A percentile compares a stretch with the other conserved stretches of the same genome.
phyloP scores from a whole-genome alignment of 2,329 filamentous ascomycete species.

The Cladosporium velox region DNA sequence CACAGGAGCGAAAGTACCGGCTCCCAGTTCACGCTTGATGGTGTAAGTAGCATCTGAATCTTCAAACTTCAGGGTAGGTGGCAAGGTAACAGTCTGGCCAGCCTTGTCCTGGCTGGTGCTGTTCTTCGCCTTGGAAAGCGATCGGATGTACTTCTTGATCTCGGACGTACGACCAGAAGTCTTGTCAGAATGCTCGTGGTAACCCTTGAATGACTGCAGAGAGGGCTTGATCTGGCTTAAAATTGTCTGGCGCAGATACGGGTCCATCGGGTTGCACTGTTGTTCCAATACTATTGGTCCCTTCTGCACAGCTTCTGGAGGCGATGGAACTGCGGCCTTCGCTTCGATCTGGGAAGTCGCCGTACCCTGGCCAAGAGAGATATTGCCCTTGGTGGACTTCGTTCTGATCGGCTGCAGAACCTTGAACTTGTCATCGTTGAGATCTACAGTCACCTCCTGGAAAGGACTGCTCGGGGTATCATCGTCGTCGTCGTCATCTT shows the following conservation, averaged over 20 bases:
- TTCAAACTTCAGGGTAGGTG: slow-evolving; percentile 68
- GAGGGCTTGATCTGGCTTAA: slow-evolving; percentile 72
- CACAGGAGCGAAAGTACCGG: slow-evolving; percentile 92
- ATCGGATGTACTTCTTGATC: slow-evolving; percentile 79
- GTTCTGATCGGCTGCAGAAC: slow-evolving; percentile 55
- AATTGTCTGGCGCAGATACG: slow-evolving; percentile 72
- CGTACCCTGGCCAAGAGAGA: slow-evolving; percentile 36
- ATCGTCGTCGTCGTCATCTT: slow-evolving; percentile 45
- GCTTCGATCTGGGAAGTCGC: slow-evolving; percentile 37
- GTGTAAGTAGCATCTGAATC: slow-evolving; percentile 69
- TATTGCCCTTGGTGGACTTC: slow-evolving; percentile 49
- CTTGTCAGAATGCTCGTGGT: slow-evolving; percentile 69
- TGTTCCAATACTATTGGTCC: slow-evolving; percentile 77
- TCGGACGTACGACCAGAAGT: slow-evolving; percentile 69
- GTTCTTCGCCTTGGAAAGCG: slow-evolving; percentile 58
- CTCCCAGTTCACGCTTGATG: slow-evolving; percentile 81
- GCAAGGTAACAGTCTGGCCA: slow-evolving; percentile 57
- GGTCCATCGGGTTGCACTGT: slow-evolving; percentile 88
- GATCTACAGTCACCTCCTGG: slow-evolving; percentile 61
- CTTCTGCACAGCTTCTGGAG: slow-evolving; percentile 53
- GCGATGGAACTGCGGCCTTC: slow-evolving; percentile 25
- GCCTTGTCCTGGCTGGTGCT: slow-evolving; percentile 61
- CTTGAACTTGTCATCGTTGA: slow-evolving; percentile 44
- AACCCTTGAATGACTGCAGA: slow-evolving; percentile 74
- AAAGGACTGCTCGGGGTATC: slow-evolving; percentile 71